Evolutionary conservation across 306 rosid genomes (phyloP), one percentile per base, ranked within the genome.

Genomic region (Prunus fruticosa): DNA sequence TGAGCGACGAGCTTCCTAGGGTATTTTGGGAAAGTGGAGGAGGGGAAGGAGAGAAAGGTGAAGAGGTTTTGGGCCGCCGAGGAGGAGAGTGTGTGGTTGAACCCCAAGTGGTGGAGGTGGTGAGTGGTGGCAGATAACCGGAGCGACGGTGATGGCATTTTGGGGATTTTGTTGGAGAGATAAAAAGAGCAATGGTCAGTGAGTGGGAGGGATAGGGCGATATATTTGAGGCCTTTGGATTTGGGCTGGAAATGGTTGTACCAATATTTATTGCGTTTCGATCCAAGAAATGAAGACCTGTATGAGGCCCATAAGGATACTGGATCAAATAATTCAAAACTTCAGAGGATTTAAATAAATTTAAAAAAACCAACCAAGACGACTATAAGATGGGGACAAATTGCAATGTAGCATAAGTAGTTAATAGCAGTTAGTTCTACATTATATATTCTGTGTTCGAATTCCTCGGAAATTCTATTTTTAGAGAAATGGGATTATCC

Each of bases 71-170:
- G 84, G 12, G 91, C 14, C 64, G 52, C 62, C 16, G 72, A 61
- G 19, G 86, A 73, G 66, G 80, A 82, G 67, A 88, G 80, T 7
- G 69, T 28, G 82, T 67, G 76, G 68, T 71, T 66, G 84, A 84
- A 84, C 11, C 87, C 82, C 32, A 82, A 70, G 76, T 73, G 82
- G 72, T 51, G 77, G 56, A 45, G 77, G 47, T 46, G 38, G 47
- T 2, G 47, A 7, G 50, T 34, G 69, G 75, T n/a, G 69, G 62
- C 78, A 73, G 69, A 23, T 32, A 74, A 61, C 58, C 56, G 76
- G 32, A 89, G 84, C 10, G 87, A 79, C 34, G 86, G 67, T 32
- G 87, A 80, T 65, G 89, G 83, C 97, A 88, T 89, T 52, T 30
- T 52, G 69, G 73, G 80, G 54, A 65, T 73, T 79, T 13, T 41